These are phyloP conservation scores for Limnomonas spitsbergensis DNA, from an alignment of 139 green algal genomes.

Conservation along the genomic window DNA sequence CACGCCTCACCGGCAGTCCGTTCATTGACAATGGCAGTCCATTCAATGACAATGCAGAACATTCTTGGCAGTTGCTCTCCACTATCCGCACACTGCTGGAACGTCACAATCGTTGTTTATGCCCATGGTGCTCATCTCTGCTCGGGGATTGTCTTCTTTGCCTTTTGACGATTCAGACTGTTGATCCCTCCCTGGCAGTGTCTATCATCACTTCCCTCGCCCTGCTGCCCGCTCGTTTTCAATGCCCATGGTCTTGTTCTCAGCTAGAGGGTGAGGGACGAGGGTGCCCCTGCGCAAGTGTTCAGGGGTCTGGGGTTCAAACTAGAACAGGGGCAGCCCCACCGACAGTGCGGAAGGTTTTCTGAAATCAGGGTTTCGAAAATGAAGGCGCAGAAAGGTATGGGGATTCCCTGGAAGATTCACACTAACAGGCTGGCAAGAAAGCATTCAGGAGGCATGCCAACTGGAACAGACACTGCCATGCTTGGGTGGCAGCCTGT, in stretches of 20 bases:
- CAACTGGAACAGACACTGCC: background rate
- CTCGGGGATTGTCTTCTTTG: no score
- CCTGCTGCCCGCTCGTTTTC: slow-evolving; percentile 25
- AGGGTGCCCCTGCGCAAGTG: slow-evolving; percentile 33
- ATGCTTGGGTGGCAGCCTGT: background rate
- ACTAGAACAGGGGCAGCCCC: background rate
- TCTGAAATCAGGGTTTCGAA: no score
- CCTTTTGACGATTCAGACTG: no score
- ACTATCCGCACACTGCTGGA: no score
- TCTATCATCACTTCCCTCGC: no score
- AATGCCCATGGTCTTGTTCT: slow-evolving; percentile 37
- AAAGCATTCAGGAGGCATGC: background rate
- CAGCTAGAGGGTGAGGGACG: slow-evolving; percentile 21
- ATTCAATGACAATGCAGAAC: no score
- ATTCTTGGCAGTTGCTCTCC: no score
- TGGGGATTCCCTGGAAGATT: background rate
- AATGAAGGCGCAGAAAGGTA: background rate
- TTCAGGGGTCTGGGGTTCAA: background rate
- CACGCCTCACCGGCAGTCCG: no score
- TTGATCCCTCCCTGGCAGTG: no score
- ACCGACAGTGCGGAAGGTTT: background rate
- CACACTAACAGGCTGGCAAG: background rate
- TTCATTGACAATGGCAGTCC: no score
- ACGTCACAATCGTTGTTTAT: no score
- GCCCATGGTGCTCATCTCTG: no score